Evolutionary conservation across 345 rosid species (phyloP).

Genomic region (Populus alba): DNA sequence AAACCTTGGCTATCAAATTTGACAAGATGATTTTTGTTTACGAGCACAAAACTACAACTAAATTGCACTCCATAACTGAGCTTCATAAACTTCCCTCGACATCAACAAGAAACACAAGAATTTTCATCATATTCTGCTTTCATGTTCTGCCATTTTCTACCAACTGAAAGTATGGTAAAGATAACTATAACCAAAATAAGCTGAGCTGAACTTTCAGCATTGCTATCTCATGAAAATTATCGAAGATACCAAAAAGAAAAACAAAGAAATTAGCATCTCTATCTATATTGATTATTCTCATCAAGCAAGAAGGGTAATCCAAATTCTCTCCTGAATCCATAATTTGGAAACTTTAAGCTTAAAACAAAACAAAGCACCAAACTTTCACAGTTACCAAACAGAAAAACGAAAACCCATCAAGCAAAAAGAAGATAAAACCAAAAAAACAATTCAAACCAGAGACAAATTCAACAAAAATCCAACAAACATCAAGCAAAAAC

Average conservation of each 20-base stretch:
- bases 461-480: neutral
- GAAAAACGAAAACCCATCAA: neutral
- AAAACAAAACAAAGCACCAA: neutral
- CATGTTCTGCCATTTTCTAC: neutral
- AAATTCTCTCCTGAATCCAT: neutral
- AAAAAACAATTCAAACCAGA: neutral
- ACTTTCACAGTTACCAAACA: neutral
- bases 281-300: neutral
- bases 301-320: neutral
- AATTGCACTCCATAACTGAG: neutral
- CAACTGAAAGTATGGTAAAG: neutral
- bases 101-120: neutral
- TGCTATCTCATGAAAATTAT: neutral
- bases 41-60: neutral
- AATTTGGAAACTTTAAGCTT: neutral
- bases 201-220: neutral
- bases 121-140: neutral
- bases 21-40: neutral
- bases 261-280: neutral
- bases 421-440: neutral
- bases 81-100: neutral
- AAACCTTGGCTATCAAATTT: neutral
- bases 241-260: neutral
- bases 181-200: neutral
- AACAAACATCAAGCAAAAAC: neutral